These are phyloP conservation scores for Babesia divergens DNA, from an alignment of 169 alveolate genomes.

Conservation along the genomic window DNA sequence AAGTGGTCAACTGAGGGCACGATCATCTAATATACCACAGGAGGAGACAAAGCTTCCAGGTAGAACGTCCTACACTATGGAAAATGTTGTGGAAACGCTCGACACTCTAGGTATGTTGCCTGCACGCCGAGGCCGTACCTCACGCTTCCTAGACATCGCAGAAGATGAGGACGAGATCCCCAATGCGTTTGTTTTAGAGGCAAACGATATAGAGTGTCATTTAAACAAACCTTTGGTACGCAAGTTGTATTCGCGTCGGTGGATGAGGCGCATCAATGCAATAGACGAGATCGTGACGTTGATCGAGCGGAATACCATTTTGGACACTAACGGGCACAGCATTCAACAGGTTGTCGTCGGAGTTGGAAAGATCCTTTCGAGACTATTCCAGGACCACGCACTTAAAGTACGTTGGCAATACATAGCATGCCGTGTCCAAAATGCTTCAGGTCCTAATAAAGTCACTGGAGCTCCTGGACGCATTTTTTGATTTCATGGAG, in stretches of 20 bases:
- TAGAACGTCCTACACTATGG: conserved; percentile 7
- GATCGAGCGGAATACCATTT: neutral
- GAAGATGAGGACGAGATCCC: conserved; percentile 23
- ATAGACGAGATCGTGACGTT: conserved; percentile 4
- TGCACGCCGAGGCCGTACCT: neutral
- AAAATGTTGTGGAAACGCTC: neutral
- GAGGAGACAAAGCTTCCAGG: conserved; percentile 24
- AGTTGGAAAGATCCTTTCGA: neutral
- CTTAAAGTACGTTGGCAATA: conserved; percentile 8
- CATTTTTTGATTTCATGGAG: conserved; percentile 25
- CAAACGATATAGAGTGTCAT: neutral
- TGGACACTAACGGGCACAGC: neutral
- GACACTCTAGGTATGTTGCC: conserved; percentile 9
- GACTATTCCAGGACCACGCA: conserved; percentile 33
- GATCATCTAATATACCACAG: neutral
- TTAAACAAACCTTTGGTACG: neutral
- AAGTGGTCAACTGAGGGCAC: too few relatives aligned
- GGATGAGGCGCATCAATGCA: conserved; percentile 21
- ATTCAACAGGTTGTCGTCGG: conserved; percentile 16
- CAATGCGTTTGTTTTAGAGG: conserved; percentile 1
- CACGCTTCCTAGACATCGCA: neutral
- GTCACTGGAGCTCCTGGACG: conserved; percentile 30
- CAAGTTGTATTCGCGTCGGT: neutral
- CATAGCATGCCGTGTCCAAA: too few relatives aligned
- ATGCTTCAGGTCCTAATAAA: neutral